These are phyloP conservation scores for Umbilicus rupestris DNA, from an alignment of 164 flowering plant genomes.

Conservation along the genomic window DNA sequence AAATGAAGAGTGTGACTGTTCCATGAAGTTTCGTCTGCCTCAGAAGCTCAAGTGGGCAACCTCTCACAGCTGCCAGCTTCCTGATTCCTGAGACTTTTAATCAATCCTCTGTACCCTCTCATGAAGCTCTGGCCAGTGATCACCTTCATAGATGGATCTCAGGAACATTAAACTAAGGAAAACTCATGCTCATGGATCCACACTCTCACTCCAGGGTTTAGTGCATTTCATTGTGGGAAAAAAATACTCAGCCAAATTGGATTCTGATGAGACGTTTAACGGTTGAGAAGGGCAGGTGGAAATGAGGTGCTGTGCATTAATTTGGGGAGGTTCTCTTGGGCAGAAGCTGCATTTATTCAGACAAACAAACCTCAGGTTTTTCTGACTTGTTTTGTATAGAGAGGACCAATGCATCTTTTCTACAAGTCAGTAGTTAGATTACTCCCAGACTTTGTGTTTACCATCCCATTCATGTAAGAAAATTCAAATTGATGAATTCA, in stretches of 20 bases:
- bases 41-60: background rate
- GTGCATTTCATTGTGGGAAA: background rate
- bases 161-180: background rate
- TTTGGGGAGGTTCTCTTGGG: background rate
- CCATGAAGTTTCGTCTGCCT: background rate
- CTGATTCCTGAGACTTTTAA: background rate
- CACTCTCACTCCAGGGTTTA: no score
- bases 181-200: no score
- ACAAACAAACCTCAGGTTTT: background rate
- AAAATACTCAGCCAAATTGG: background rate
- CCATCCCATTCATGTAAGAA: background rate
- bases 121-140: background rate
- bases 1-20: background rate
- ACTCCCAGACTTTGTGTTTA: background rate
- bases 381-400: background rate
- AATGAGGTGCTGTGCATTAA: background rate
- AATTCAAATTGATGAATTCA: no score
- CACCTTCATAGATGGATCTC: conserved; percentile 1
- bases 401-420: background rate
- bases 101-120: background rate
- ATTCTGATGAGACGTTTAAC: background rate
- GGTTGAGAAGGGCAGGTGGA: background rate
- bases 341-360: background rate
- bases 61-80: background rate
- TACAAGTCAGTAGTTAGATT: background rate